These are phyloP conservation scores for Teunomyces barrocoloradensis DNA, from an alignment of 805 yeast genomes.

Conservation along the genomic window DNA sequence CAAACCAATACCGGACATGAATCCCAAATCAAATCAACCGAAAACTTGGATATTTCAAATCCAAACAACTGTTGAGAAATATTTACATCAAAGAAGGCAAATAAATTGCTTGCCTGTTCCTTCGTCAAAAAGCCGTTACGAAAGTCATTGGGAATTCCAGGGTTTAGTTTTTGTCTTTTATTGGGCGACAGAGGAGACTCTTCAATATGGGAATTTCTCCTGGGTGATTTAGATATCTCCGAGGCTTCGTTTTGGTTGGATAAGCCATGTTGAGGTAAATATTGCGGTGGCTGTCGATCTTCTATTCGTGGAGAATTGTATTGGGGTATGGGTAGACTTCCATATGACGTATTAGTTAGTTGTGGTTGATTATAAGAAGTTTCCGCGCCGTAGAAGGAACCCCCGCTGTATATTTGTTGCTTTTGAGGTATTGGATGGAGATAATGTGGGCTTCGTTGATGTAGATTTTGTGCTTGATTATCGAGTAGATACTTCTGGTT, in stretches of 20 bases:
- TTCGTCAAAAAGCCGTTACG: constrained; percentile 34
- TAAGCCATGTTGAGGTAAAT: not conserved
- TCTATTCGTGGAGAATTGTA: not conserved
- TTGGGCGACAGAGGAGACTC: not conserved
- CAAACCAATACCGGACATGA: constrained; percentile 57
- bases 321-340: not conserved
- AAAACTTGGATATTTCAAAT: constrained; percentile 51
- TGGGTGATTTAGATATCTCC: not conserved
- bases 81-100: constrained; percentile 50
- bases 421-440: constrained; percentile 1
- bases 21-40: constrained; percentile 50
- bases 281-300: not conserved
- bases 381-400: not conserved
- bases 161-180: not conserved
- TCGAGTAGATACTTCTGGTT: constrained; percentile 30
- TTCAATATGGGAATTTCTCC: not conserved
- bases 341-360: not conserved
- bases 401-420: not conserved
- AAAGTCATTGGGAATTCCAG: constrained; percentile 28
- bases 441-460: not conserved
- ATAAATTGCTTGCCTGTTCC: constrained; percentile 47
- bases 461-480: not conserved
- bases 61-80: constrained; percentile 68
- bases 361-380: not conserved
- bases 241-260: not conserved